phyloP scores from a whole-genome alignment of 148 eudicot genomes.

The Nyssa sinensis region DNA sequence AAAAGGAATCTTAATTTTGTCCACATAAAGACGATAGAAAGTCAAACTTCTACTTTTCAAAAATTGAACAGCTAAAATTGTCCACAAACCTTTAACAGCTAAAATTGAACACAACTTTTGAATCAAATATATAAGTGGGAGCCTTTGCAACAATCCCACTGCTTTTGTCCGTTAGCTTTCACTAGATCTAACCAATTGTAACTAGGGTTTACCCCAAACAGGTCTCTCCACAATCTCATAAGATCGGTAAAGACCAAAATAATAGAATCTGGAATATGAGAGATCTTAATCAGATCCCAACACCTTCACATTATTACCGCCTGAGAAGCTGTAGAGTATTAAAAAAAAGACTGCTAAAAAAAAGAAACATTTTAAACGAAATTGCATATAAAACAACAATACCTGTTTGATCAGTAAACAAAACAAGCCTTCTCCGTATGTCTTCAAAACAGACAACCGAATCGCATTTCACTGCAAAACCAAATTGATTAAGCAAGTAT shows the following conservation, averaged over 20 bases:
- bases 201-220: slow-evolving; percentile 7
- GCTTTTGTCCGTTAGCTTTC: not conserved
- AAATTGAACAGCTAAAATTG: not conserved
- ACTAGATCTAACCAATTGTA: not conserved
- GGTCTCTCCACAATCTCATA: not conserved
- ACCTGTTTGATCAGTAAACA: slow-evolving; percentile 3
- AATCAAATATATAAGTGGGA: slow-evolving; percentile 10
- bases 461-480: slow-evolving; percentile 15
- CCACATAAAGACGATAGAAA: slow-evolving; percentile 5
- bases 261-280: slow-evolving; percentile 6
- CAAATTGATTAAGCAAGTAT: not conserved
- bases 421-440: not conserved
- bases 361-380: not conserved
- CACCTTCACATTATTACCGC: slow-evolving; percentile 14
- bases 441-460: slow-evolving; percentile 9
- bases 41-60: slow-evolving; percentile 7
- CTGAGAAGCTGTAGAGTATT: not conserved
- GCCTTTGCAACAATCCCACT: slow-evolving; percentile 19
- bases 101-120: slow-evolving; percentile 5
- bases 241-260: not conserved
- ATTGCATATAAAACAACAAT: slow-evolving; percentile 5
- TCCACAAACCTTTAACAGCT: not conserved
- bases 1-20: not conserved
- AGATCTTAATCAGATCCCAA: slow-evolving; percentile 3
- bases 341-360: not conserved